Conservation (phyloP, 495 filamentous ascomycete genomes). For the Chaetomium fimeti region DNA sequence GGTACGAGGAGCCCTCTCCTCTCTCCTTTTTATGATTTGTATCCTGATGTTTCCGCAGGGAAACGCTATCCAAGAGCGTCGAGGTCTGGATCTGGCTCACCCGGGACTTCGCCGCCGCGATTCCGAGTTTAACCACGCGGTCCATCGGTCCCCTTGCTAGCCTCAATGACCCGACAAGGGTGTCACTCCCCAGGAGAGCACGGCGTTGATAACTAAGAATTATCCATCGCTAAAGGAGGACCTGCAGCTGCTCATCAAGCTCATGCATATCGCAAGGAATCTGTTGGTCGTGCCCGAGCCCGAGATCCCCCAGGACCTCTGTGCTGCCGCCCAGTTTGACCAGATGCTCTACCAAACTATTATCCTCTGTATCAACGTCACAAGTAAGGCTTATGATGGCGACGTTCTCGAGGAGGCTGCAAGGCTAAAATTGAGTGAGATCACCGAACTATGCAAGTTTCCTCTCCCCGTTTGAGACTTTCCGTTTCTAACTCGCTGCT, state of each 20-base stretch:
- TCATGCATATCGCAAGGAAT: slow-evolving; percentile 82
- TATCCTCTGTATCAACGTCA: slow-evolving; percentile 80
- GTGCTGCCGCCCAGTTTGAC: slow-evolving; percentile 73
- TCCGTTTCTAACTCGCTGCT: slow-evolving; percentile 24
- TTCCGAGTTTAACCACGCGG: slow-evolving; percentile 39
- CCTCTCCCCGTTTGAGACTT: background rate
- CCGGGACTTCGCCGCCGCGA: slow-evolving; percentile 40
- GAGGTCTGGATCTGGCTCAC: slow-evolving; percentile 70
- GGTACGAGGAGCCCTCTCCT: slow-evolving; percentile 33
- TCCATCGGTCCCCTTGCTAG: slow-evolving; percentile 40
- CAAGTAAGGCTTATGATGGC: slow-evolving; percentile 84
- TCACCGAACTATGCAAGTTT: slow-evolving; percentile 54
- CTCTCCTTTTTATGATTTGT: slow-evolving; percentile 14
- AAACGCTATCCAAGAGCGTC: slow-evolving; percentile 56
- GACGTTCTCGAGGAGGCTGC: slow-evolving; percentile 69
- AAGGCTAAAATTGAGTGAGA: slow-evolving; percentile 50
- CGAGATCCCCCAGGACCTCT: slow-evolving; percentile 81
- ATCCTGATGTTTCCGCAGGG: slow-evolving; percentile 34
- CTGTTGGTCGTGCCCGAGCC: slow-evolving; percentile 70
- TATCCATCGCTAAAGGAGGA: slow-evolving; percentile 73
- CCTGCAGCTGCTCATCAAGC: slow-evolving; percentile 77
- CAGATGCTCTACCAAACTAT: slow-evolving; percentile 80
- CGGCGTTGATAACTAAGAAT: slow-evolving; percentile 75
- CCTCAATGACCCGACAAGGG: slow-evolving; percentile 47
- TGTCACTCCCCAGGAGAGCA: slow-evolving; percentile 57